Evolutionary conservation across 2,329 filamentous ascomycete species (phyloP).

Genomic region (Coniella vitis): DNA sequence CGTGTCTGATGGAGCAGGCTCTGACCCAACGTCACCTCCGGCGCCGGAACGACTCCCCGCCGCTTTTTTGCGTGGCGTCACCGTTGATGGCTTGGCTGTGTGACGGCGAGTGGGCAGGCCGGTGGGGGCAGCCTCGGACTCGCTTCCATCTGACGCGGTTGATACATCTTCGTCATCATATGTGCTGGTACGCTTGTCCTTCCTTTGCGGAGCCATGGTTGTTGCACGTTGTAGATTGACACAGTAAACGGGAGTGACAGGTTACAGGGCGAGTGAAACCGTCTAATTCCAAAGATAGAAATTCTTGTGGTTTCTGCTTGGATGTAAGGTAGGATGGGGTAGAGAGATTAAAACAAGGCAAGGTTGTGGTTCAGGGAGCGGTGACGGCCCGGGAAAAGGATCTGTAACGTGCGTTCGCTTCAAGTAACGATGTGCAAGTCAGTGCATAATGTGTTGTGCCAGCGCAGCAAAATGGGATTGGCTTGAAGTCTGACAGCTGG

Average conservation of each 20-base stretch:
- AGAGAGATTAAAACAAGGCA: too few relatives aligned
- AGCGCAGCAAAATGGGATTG: not conserved
- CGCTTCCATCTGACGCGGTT: constrained; percentile 7
- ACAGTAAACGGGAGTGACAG: not conserved
- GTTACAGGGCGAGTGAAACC: not conserved
- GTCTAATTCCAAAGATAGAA: too few relatives aligned
- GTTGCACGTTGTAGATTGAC: not conserved
- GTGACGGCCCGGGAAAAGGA: too few relatives aligned
- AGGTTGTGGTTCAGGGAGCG: too few relatives aligned
- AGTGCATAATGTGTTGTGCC: not conserved
- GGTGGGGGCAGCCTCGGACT: constrained; percentile 1
- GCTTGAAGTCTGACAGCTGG: not conserved
- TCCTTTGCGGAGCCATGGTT: not conserved
- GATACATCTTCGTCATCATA: constrained; percentile 1
- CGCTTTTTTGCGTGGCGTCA: not conserved
- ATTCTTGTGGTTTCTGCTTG: not conserved
- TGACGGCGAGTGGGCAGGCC: constrained; percentile 3
- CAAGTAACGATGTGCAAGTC: too few relatives aligned
- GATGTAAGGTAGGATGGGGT: not conserved
- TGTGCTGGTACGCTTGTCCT: constrained; percentile 5
- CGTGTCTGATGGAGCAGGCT: constrained; percentile 1
- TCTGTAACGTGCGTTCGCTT: too few relatives aligned
- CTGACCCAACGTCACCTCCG: not conserved
- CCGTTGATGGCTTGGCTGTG: constrained; percentile 6
- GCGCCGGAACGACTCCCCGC: not conserved